phyloP scores from a whole-genome alignment of 164 flowering plant genomes.

The Macadamia tetraphylla region DNA sequence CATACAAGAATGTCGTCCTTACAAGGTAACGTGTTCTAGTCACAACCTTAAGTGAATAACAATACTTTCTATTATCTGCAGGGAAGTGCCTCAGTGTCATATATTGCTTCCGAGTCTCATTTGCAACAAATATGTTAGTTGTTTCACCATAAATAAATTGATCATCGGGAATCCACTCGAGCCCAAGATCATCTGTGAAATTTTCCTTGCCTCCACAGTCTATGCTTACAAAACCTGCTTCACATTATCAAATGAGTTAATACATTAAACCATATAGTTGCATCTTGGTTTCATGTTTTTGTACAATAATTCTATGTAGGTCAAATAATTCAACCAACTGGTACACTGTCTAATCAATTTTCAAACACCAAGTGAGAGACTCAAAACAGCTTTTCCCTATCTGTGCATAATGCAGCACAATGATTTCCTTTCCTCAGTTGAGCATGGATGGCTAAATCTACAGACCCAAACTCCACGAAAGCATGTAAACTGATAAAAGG shows the following conservation, averaged over 20 bases:
- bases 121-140: conserved; percentile 50
- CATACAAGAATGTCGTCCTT: conserved; percentile 89
- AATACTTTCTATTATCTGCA: conserved; percentile 75
- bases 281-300: background rate
- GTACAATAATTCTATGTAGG: background rate
- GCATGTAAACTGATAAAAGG: too few species aligned
- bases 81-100: conserved; percentile 75
- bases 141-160: conserved; percentile 46
- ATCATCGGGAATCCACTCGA: conserved; percentile 69
- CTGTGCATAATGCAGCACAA: too few species aligned
- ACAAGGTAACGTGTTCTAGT: conserved; percentile 79
- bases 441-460: too few species aligned
- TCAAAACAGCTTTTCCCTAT: too few species aligned
- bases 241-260: conserved; percentile 16
- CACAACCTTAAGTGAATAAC: conserved; percentile 66
- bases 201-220: conserved; percentile 76
- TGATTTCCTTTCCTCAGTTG: too few species aligned
- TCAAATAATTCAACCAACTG: background rate
- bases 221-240: conserved; percentile 86
- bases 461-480: too few species aligned
- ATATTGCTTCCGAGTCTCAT: conserved; percentile 74
- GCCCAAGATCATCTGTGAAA: conserved; percentile 79
- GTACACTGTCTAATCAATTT: too few species aligned
- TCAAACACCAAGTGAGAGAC: too few species aligned
- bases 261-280: background rate